These are phyloP conservation scores for Pichia sp. DNA, from an alignment of 1,139 yeast species.

Conservation along the genomic window DNA sequence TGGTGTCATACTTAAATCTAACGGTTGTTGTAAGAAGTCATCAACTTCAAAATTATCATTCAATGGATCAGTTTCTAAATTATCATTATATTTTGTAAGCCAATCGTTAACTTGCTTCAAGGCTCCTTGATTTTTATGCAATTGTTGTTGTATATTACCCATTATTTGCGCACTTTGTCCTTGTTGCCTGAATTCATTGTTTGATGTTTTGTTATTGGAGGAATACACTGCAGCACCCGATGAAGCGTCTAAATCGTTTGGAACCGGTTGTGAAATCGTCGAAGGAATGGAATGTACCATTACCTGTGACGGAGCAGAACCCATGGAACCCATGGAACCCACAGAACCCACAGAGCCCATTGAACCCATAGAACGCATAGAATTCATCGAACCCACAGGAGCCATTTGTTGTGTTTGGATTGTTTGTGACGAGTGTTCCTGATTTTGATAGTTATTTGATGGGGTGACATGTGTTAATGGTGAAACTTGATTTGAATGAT, in stretches of 20 bases:
- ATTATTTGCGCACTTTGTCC: slow-evolving; percentile 18
- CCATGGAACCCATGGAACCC: not conserved
- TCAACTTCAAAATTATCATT: slow-evolving; percentile 29
- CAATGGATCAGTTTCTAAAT: slow-evolving; percentile 12
- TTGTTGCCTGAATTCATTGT: not conserved
- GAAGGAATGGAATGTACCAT: not conserved
- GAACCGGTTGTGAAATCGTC: not conserved
- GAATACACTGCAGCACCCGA: not conserved
- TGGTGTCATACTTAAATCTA: slow-evolving; percentile 17
- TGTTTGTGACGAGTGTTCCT: not conserved
- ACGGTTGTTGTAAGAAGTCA: slow-evolving; percentile 29
- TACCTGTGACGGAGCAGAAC: not conserved
- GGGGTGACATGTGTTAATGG: not conserved
- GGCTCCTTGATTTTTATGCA: slow-evolving; percentile 47
- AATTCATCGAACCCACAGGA: not conserved
- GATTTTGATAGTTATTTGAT: not conserved
- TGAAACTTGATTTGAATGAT: not conserved
- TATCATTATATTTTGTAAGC: slow-evolving; percentile 37
- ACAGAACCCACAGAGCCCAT: not conserved
- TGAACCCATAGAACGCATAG: not conserved
- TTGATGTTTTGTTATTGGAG: not conserved
- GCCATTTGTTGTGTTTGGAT: not conserved
- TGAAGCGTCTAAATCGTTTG: not conserved
- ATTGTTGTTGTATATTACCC: slow-evolving; percentile 30
- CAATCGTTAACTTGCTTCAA: slow-evolving; percentile 56